phyloP scores from a whole-genome alignment of 805 yeast genomes.

The Lipomyces yamanashiensis region DNA sequence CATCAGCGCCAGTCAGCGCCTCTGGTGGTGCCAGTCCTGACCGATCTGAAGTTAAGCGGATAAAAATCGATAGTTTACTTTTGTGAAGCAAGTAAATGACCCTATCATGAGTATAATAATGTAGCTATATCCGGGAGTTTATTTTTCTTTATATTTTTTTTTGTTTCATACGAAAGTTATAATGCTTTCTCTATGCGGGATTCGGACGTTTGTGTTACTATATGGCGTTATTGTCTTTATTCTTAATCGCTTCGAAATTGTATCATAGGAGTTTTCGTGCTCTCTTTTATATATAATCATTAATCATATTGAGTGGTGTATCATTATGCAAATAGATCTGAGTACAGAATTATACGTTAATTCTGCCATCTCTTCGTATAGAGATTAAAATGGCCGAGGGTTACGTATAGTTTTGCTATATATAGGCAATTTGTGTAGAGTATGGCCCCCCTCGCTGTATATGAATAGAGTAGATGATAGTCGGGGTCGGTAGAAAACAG shows the following conservation, averaged over 20 bases:
- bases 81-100: conserved; percentile 2
- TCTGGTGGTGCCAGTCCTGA: not conserved
- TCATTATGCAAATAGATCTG: no score
- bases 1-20: no score
- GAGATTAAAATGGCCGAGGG: no score
- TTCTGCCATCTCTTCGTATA: no score
- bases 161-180: not conserved
- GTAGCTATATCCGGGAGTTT: not conserved
- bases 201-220: not conserved
- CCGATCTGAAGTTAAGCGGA: conserved; percentile 27
- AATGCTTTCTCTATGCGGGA: not conserved
- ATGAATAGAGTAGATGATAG: no score
- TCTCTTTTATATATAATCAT: no score
- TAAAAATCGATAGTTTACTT: conserved; percentile 32
- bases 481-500: no score
- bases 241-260: not conserved
- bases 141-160: not conserved
- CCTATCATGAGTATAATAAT: not conserved
- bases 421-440: no score
- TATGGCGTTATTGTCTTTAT: not conserved
- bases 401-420: no score
- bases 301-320: no score
- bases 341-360: no score
- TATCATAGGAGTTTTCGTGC: not conserved
- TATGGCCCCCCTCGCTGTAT: no score